Evolutionary conservation across 768 basidiomycete species (phyloP).

Genomic region (Kondoa subrosea): DNA sequence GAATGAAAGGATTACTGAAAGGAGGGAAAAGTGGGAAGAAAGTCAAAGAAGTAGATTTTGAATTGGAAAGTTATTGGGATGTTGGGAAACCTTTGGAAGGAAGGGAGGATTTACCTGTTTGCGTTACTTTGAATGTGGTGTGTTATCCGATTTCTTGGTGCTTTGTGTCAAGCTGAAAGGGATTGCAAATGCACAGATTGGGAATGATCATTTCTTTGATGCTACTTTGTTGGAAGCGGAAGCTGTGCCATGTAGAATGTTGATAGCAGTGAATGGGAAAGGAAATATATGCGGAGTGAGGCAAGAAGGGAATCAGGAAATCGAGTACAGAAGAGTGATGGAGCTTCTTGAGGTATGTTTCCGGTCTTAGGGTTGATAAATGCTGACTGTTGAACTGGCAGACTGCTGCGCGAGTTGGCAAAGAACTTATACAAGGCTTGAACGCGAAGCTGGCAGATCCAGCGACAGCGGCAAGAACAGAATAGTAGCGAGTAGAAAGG

Average conservation of each 20-base stretch:
- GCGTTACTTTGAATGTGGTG: slow-evolving; percentile 15
- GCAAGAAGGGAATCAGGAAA: neutral
- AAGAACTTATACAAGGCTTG: neutral
- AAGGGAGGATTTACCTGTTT: slow-evolving; percentile 11
- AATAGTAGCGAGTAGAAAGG: neutral
- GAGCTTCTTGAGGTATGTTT: neutral
- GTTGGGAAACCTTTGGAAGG: slow-evolving; percentile 10
- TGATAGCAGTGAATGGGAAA: slow-evolving; percentile 4
- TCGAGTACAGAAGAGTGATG: neutral
- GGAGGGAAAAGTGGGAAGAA: slow-evolving; percentile 5
- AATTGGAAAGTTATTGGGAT: slow-evolving; percentile 18
- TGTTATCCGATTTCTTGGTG: neutral
- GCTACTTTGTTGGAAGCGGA: neutral
- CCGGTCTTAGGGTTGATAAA: too few species aligned
- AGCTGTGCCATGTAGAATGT: neutral
- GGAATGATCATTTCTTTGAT: neutral
- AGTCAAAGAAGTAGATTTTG: slow-evolving; percentile 14
- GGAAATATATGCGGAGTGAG: slow-evolving; percentile 5
- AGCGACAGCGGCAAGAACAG: neutral
- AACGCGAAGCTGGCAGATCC: neutral
- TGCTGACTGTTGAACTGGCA: too few species aligned
- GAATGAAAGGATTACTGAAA: slow-evolving; percentile 16
- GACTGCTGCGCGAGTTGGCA: neutral
- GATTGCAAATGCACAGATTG: neutral
- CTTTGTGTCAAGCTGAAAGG: neutral